Evolutionary conservation across 2,329 filamentous ascomycete genomes (phyloP), one percentile per base, ranked within the genome.

Genomic region (Achaetomium macrosporum): DNA sequence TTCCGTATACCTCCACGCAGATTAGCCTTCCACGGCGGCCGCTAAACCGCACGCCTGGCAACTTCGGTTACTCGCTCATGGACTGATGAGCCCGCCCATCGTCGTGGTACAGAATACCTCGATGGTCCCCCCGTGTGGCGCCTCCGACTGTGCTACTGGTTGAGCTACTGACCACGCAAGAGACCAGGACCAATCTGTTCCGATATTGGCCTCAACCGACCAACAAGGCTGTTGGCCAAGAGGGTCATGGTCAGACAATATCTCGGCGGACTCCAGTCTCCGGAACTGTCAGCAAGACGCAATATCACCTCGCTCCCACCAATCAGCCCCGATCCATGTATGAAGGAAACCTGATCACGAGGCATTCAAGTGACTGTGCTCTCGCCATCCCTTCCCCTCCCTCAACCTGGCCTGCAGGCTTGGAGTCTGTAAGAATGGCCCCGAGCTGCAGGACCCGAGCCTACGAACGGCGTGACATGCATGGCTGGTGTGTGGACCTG

Each of bases 101-200:
- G 42, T 29, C 20, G 45, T 41, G 12, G 25, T 39, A 40, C 44
- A 55, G 31, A 52, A 55, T 45, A 37, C 15, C 30, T 39, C 33
- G 43, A 46, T 53, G 47, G 46, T 31, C n/a, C 11, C 36, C 20
- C 16, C n/a, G 42, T 36, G 17, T 50, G 45, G 47, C 47, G 33
- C 29, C 17, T 53, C 46, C 42, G 39, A 58, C 51, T 59, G 57
- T 53, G 36, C 40, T 42, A 50, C 16, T 36, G 36, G 16, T 37
- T 44, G 56, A 43, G 47, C 55, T 59, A 55, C 55, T 61, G 25
- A 59, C 59, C 57, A 51, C 49, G 15, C 17, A 40, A 13, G 47
- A 51, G 33, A 56, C 58, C 53, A 59, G 51, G 49, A 51, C 57
- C 58, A 60, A 61, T 61, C 31, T 58, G 39, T 41, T 25, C 30